Evolutionary conservation across 2,329 filamentous ascomycete species (phyloP), one percentile per base, ranked within the genome.

Genomic region (Alternaria triticina): DNA sequence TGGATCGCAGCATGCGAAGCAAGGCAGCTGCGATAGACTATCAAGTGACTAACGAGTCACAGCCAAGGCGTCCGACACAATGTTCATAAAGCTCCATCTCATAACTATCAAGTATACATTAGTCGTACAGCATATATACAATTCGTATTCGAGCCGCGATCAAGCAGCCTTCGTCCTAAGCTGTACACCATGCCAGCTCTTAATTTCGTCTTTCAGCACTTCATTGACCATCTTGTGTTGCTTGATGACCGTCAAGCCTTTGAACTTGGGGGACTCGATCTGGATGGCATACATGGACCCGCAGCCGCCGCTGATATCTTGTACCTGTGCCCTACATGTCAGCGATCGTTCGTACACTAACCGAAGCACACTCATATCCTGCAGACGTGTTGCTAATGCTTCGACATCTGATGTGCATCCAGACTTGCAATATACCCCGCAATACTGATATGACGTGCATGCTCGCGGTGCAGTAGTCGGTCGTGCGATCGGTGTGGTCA

Each of bases 211-310:
- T 5, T 87, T 89, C 28, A 96, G 83, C 17, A 90, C 86, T 20
- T 87, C 83, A 75, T 95, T 95, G 54, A 96, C 92, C 81, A 95
- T 85, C 64, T 91, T 86, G 81, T 96, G 92, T 83, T 96, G 92
- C 84, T 92, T 92, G 64, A 96, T 86, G 78, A 94, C 89, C 54
- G 84, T 86, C 71, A 89, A 79, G 50, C 92, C 93, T 57, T 85
- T 85, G 80, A 96, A 96, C 72, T 84, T 86, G 50, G 88, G 85
- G 8, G 90, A 92, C 51, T 89, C 86, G 68, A 96, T 89, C 73
- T 94, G 90, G 69, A 96, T 90, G 59, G 89, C 90, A 82, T 96
- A 96, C 93, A 96, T 96, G 75, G 89, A 92, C 10, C 92, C 92
- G 81, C 92, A 96, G 28, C 92, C 92, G 62, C 93, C 92, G 23